Conservation (phyloP, 1,139 yeast species). For the Arxiozyma slooffiae region DNA sequence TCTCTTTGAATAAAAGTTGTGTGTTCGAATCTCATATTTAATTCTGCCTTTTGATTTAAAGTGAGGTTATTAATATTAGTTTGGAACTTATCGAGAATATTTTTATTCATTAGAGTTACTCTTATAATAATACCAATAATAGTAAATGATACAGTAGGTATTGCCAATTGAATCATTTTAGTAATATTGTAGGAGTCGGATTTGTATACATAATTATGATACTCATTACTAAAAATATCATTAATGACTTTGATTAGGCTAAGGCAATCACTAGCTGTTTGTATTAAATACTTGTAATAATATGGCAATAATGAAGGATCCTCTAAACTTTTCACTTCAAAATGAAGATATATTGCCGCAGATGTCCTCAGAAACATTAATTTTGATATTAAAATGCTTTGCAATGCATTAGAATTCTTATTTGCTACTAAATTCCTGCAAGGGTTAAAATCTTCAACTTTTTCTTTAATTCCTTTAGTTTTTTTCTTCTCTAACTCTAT, state of each 20-base stretch:
- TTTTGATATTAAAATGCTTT: conserved; percentile 18
- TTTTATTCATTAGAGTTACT: conserved; percentile 18
- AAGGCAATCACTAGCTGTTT: conserved; percentile 16
- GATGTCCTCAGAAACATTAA: conserved; percentile 22
- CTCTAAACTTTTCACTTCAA: conserved; percentile 18
- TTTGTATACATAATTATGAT: conserved; percentile 14
- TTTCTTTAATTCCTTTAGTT: neutral
- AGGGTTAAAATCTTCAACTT: conserved; percentile 3
- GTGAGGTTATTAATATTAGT: conserved; percentile 3
- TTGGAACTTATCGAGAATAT: conserved; percentile 12
- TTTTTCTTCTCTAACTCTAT: conserved; percentile 7
- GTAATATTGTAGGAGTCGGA: conserved; percentile 19
- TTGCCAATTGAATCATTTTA: conserved; percentile 23
- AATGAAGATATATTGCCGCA: conserved; percentile 23
- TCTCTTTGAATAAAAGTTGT: conserved; percentile 21
- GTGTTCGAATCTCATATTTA: conserved; percentile 16
- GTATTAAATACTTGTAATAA: conserved; percentile 20
- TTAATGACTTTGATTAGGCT: conserved; percentile 16
- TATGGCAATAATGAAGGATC: conserved; percentile 15
- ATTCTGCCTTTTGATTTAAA: conserved; percentile 5
- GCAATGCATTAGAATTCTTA: conserved; percentile 16
- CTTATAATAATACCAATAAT: conserved; percentile 22
- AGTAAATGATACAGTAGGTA: conserved; percentile 22
- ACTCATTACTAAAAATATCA: conserved; percentile 19
- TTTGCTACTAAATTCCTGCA: conserved; percentile 7